Evolutionary conservation across 208 protist species (phyloP), one percentile per base, ranked within the genome.

Genomic region (Trypanosoma congolense): DNA sequence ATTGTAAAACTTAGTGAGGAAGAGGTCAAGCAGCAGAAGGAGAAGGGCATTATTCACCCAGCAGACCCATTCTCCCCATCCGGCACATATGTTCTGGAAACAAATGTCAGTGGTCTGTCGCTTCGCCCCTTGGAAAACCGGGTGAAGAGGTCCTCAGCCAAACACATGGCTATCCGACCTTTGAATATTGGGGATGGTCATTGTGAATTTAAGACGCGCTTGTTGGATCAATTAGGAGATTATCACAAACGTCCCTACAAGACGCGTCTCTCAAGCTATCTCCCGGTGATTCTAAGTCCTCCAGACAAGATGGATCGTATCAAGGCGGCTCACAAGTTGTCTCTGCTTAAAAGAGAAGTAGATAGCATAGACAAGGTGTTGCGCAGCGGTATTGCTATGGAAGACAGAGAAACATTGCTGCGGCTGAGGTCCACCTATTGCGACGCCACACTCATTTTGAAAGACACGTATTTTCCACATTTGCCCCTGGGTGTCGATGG

Each of bases 261-360:
- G 33, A 59, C 35, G 18, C 45, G 78, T 40, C 6, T 87, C 6
- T 0, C 35, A 24, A 52, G 57, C 22, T 71, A 90, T 55, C 0
- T 80, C 0, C 77, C 82, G 18, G 80, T 73, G 18, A 46, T 89
- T 29, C 70, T 86, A 42, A 80, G 62, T 36, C 66, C 86, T 12
- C 86, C 86, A n/a, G 86, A 93, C 63, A 93, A 93, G 65, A 80
- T 90, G 68, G 86, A 93, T 57, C 72, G 86, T 44, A 64, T 88
- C 24, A 65, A 68, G n/a, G 86, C 86, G 0, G 80, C 77, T 19
- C 65, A 80, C 50, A 93, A 90, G 54, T 59, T 86, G 25, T 66
- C 80, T 35, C 29, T 68, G 19, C 72, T 93, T 5, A 38, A 65
- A 8, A 65, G 67, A 4, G 76, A 93, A 48, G 52, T 76, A 26